Evolutionary conservation across 2,329 filamentous ascomycete species (phyloP), one percentile per base, ranked within the genome.

Genomic region (Fusarium marasasianum): DNA sequence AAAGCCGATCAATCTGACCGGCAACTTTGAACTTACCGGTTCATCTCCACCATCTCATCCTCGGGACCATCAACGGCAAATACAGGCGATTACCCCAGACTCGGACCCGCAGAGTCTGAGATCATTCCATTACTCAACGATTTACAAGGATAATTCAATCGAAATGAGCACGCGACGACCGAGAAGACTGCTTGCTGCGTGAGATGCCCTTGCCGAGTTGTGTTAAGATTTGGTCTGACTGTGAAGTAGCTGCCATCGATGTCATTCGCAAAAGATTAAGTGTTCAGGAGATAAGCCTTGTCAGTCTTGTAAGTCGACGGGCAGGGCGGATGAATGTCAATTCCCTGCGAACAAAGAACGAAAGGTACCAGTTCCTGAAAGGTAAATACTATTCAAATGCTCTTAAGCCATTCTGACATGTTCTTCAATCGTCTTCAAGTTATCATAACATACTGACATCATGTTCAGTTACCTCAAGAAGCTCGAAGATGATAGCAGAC

Each of bases 231-330:
- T 55, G 22, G 11, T 65, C 71, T 73, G 47, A 73, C 54, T 20
- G 24, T 41, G 26, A 38, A 24, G 15, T 33, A 79, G 78, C 9
- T 86, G 84, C 53, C 81, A 83, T 69, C 77, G 84, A 69, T 86
- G 84, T 56, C 84, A 86, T 76, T 71, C 79, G 0, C 84, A 85
- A 37, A 86, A 86, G 68, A 84, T 86, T 33, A 86, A 84, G 70
- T 86, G 85, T 63, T 86, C 84, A 1, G 84, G 84, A 2, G 81
- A 82, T 8, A 79, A 81, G 31, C 85, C 85, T 3, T 86, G 85
- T 63, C 78, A 74, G 40, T 82, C 84, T 44, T 86, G 84, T 62
- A 76, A 77, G 44, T 71, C 79, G 12, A 81, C 83, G 1, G 82
- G 82, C 8, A 80, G 80, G 61, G 78, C 80, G 1, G 78, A 79